These are phyloP conservation scores for Camelina laxa DNA, from an alignment of 345 rosid genomes.

Conservation along the genomic window DNA sequence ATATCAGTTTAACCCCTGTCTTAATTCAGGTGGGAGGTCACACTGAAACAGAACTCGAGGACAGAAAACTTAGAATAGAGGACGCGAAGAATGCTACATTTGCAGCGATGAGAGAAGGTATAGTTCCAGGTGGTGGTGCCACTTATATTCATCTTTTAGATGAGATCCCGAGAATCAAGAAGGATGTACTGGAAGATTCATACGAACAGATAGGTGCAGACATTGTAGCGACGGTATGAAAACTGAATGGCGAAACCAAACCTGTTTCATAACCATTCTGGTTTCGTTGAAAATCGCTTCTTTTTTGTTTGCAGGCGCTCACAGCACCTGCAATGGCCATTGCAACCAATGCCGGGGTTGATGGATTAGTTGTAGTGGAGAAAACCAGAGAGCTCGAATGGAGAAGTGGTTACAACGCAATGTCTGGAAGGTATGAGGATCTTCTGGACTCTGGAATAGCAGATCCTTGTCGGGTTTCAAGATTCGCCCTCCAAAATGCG, in stretches of 20 bases:
- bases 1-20: not conserved
- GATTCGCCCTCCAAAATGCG: conserved; percentile 83
- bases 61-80: conserved; percentile 84
- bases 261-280: not conserved
- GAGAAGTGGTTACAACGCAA: conserved; percentile 81
- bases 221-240: conserved; percentile 61
- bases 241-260: conserved; percentile 21
- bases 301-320: conserved; percentile 61
- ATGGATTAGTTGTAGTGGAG: conserved; percentile 75
- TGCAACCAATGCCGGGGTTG: conserved; percentile 81
- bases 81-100: conserved; percentile 92
- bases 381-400: conserved; percentile 61
- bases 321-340: conserved; percentile 77
- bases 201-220: conserved; percentile 82
- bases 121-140: conserved; percentile 95
- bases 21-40: conserved; percentile 73
- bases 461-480: conserved; percentile 80
- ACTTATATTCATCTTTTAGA: conserved; percentile 77
- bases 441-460: conserved; percentile 69
- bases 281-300: not conserved
- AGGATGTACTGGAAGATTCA: conserved; percentile 59
- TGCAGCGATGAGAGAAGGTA: conserved; percentile 92
- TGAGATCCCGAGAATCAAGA: conserved; percentile 54
- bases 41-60: conserved; percentile 90
- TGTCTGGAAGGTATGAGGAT: conserved; percentile 75